Evolutionary conservation across 192 early-diverging fungal species (phyloP).

Genomic region (Hyaloraphidium curvatum): DNA sequence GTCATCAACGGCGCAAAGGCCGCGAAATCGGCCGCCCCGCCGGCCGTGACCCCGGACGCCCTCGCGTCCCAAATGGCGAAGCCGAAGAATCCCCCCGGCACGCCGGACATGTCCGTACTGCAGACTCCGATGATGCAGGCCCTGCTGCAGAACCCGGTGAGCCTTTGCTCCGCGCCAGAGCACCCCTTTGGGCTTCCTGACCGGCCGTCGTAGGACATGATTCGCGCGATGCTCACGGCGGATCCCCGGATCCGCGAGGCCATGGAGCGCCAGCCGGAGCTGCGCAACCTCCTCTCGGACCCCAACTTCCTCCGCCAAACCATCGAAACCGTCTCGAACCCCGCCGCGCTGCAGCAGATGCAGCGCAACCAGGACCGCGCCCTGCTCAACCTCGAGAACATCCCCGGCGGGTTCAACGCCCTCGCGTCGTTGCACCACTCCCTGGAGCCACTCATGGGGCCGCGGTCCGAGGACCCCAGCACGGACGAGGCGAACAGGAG

Average conservation of each 20-base stretch:
- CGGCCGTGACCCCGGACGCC: too few species aligned
- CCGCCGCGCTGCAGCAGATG: conserved; percentile 37
- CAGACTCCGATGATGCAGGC: too few species aligned
- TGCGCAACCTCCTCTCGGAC: conserved; percentile 28
- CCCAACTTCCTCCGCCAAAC: conserved; percentile 35
- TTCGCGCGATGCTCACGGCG: not conserved
- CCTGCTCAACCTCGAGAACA: conserved; percentile 38
- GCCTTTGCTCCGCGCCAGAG: too few species aligned
- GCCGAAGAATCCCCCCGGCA: too few species aligned
- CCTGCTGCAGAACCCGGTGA: too few species aligned
- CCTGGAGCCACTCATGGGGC: conserved; percentile 34
- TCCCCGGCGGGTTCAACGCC: conserved; percentile 46
- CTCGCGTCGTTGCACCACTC: conserved; percentile 32
- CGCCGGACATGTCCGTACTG: too few species aligned
- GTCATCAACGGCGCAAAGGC: too few species aligned
- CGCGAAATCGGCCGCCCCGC: too few species aligned
- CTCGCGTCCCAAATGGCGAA: too few species aligned
- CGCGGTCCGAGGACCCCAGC: conserved; percentile 18
- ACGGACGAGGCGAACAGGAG: conserved; percentile 27
- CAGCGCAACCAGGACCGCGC: conserved; percentile 42
- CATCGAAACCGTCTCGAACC: conserved; percentile 18
- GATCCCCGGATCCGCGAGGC: not conserved
- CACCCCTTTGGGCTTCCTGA: too few species aligned
- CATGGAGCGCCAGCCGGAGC: conserved; percentile 34
- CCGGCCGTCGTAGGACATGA: too few species aligned